Percentiles rank a stretch among this genome's conserved stretches.
Evolutionary conservation across 2,329 filamentous ascomycete species (phyloP).

Genomic region (Aspergillus proliferans): DNA sequence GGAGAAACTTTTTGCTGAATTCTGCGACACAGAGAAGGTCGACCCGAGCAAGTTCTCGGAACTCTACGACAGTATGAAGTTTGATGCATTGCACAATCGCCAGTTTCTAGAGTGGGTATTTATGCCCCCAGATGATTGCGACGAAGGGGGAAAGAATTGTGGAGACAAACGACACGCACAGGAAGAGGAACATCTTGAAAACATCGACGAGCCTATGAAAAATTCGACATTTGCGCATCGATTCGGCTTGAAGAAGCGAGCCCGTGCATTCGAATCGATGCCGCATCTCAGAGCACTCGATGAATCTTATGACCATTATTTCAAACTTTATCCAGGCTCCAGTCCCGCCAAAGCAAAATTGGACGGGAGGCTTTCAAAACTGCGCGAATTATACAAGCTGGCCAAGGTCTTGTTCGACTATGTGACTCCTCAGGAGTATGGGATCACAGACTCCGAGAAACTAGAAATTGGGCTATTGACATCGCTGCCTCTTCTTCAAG

Average conservation of each 20-base stretch:
- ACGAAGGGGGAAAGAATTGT: conserved; percentile 57
- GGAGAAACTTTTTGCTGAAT: conserved; percentile 97
- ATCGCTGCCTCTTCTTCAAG: conserved; percentile 84
- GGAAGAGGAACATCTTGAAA: conserved; percentile 18
- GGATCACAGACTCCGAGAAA: conserved; percentile 91
- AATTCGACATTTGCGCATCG: conserved; percentile 31
- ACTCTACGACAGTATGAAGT: conserved; percentile 99
- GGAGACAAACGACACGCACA: conserved; percentile 15
- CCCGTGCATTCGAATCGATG: conserved; percentile 41
- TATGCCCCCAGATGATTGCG: conserved; percentile 71
- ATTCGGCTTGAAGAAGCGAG: conserved; percentile 47
- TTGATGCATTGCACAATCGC: conserved; percentile 92
- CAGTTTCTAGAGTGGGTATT: conserved; percentile 98
- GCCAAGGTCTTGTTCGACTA: conserved; percentile 97
- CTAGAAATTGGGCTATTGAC: conserved; percentile 96
- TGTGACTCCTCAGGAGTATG: conserved; percentile 96
- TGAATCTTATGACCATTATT: conserved; percentile 64
- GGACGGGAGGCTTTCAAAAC: conserved; percentile 76
- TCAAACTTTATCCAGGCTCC: conserved; percentile 78
- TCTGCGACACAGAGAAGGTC: conserved; percentile 94
- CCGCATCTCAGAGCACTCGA: conserved; percentile 43
- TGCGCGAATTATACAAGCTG: conserved; percentile 87
- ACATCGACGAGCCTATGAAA: conserved; percentile 26
- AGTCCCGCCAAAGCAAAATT: conserved; percentile 69
- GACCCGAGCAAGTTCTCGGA: conserved; percentile 98